Percentiles rank a stretch among this genome's conserved stretches.
phyloP scores from a whole-genome alignment of 2,329 filamentous ascomycete genomes.

The Alternaria sp. region DNA sequence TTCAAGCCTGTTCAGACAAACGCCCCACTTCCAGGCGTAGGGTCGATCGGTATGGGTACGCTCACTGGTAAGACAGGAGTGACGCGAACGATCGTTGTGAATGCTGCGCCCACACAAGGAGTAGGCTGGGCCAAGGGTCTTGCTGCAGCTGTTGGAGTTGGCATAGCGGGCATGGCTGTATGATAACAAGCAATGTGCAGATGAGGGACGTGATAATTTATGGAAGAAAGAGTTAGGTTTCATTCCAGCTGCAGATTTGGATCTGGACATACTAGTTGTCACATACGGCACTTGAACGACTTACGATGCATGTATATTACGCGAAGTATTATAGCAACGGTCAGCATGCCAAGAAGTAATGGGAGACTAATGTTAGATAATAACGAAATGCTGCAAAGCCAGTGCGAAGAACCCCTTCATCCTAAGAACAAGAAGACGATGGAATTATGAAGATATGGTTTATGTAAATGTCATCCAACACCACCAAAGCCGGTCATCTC shows the following conservation, averaged over 20 bases:
- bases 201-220: background rate
- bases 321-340: background rate
- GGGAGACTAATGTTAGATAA: background rate
- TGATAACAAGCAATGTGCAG: slow-evolving; percentile 2
- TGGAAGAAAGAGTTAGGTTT: background rate
- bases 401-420: background rate
- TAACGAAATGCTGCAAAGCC: background rate
- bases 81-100: slow-evolving; percentile 34
- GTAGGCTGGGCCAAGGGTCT: slow-evolving; percentile 21
- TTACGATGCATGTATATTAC: slow-evolving; percentile 1
- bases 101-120: slow-evolving; percentile 29
- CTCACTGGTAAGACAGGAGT: slow-evolving; percentile 37
- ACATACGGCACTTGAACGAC: background rate
- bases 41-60: slow-evolving; percentile 45
- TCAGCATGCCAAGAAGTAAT: background rate
- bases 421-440: background rate
- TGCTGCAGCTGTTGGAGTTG: slow-evolving; percentile 30
- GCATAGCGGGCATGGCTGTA: slow-evolving; percentile 27
- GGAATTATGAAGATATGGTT: background rate
- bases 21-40: slow-evolving; percentile 33
- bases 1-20: slow-evolving; percentile 26
- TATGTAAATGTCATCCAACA: background rate
- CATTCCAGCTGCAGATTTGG: background rate
- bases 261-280: background rate
- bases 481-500: background rate